Evolutionary conservation across 139 green algal genomes (phyloP).

Genomic region (Protoeuglena noctilucae): DNA sequence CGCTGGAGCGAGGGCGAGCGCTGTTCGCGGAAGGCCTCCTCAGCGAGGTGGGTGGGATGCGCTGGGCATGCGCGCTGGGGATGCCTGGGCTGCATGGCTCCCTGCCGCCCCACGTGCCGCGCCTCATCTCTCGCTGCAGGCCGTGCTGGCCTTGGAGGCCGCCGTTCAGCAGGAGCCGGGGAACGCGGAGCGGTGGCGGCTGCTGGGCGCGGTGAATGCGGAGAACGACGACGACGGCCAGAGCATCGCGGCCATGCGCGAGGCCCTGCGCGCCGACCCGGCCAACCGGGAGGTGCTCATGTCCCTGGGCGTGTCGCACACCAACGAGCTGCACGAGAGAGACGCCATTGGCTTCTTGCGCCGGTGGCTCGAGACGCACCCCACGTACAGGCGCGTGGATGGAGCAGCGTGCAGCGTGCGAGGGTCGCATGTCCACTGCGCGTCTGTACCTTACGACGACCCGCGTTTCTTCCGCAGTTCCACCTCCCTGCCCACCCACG

Average conservation of each 20-base stretch:
- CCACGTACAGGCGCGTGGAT: constrained; percentile 17
- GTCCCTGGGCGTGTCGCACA: constrained; percentile 82
- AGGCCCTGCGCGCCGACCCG: constrained; percentile 58
- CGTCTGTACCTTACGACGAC: too few species aligned
- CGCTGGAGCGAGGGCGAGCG: not conserved
- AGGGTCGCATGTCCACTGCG: constrained; percentile 22
- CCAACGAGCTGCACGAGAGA: constrained; percentile 85
- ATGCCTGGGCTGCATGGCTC: too few species aligned
- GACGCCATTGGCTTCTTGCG: constrained; percentile 29
- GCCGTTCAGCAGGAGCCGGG: constrained; percentile 54
- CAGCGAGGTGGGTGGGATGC: constrained; percentile 17
- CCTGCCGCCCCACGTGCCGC: not conserved
- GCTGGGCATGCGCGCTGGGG: too few species aligned
- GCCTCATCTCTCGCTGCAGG: constrained; percentile 25
- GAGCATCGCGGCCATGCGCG: constrained; percentile 72
- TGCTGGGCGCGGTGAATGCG: constrained; percentile 88
- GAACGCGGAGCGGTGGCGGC: constrained; percentile 74
- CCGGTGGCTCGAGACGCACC: constrained; percentile 54
- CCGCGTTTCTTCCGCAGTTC: too few species aligned
- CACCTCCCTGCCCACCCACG: too few species aligned
- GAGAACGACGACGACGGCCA: constrained; percentile 97
- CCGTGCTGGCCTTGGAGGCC: constrained; percentile 85
- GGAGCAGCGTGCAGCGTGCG: constrained; percentile 26
- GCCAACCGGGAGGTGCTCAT: constrained; percentile 72
- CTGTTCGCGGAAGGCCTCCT: constrained; percentile 47